Conservation (phyloP, 2,329 filamentous ascomycete species). For the Lasiodiplodia sp. region DNA sequence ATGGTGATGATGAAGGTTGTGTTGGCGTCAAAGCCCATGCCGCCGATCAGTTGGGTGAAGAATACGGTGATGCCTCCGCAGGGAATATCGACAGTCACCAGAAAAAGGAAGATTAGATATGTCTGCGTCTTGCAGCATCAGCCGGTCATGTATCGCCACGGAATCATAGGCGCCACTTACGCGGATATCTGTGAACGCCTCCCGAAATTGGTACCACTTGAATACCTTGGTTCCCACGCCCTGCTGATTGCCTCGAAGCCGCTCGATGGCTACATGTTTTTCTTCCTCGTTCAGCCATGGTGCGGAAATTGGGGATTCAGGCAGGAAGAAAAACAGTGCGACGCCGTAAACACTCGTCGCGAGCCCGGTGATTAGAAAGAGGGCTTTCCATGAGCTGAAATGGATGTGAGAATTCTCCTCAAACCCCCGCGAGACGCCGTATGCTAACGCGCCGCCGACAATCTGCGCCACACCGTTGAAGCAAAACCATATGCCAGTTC, state of each 20-base stretch:
- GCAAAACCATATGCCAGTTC: constrained; percentile 39
- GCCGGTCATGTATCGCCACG: too few relatives aligned
- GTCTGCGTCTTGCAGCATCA: background rate
- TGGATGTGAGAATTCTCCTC: constrained; percentile 55
- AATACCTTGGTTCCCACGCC: constrained; percentile 34
- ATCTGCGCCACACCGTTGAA: constrained; percentile 35
- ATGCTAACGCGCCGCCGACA: constrained; percentile 32
- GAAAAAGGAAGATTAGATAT: constrained; percentile 6
- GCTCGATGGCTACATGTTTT: constrained; percentile 65
- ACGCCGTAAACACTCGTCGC: background rate
- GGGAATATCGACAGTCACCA: background rate
- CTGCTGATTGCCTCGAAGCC: constrained; percentile 53
- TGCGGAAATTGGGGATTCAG: constrained; percentile 69
- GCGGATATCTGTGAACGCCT: constrained; percentile 27
- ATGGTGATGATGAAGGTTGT: constrained; percentile 14
- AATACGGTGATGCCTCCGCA: constrained; percentile 15
- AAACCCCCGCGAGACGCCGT: constrained; percentile 41
- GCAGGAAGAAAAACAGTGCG: constrained; percentile 58
- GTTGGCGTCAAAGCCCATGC: constrained; percentile 14
- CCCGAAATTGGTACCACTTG: constrained; percentile 26
- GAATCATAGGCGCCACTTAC: background rate
- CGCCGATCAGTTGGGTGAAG: constrained; percentile 7
- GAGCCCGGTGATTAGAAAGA: background rate
- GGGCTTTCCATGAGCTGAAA: constrained; percentile 59
- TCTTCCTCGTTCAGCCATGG: constrained; percentile 65